These are phyloP conservation scores for Cystofilobasidium bisporidii DNA, from an alignment of 768 basidiomycete genomes.

Conservation along the genomic window DNA sequence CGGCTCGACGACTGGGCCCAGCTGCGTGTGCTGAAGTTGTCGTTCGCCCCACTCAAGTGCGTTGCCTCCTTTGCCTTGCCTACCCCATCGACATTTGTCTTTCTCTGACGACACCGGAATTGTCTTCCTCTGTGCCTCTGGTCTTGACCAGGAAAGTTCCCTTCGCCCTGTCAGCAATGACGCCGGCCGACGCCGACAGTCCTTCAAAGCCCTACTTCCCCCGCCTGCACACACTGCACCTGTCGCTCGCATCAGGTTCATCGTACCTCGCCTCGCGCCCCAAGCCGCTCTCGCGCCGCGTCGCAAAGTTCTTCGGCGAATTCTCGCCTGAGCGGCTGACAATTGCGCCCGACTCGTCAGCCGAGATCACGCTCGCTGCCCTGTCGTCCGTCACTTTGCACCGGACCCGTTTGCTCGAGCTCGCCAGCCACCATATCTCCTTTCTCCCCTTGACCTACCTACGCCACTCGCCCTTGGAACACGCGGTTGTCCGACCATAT, in stretches of 20 bases:
- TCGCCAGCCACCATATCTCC: background rate
- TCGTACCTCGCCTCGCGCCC: constrained; percentile 16
- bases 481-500: background rate
- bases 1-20: constrained; percentile 11
- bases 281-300: constrained; percentile 19
- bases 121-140: background rate
- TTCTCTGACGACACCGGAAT: no score
- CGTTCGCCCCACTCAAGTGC: constrained; percentile 10
- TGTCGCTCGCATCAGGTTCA: constrained; percentile 4
- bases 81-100: no score
- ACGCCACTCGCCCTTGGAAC: background rate
- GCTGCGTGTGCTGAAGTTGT: constrained; percentile 1
- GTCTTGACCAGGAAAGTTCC: background rate
- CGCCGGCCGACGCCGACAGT: background rate
- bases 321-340: constrained; percentile 15
- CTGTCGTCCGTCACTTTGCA: background rate
- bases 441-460: background rate
- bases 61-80: background rate
- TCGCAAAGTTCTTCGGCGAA: constrained; percentile 9
- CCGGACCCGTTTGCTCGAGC: background rate
- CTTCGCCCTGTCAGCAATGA: background rate
- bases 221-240: background rate
- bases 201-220: constrained; percentile 8
- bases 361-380: constrained; percentile 13
- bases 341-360: background rate